These are phyloP conservation scores for Colletotrichum kahawae DNA, from an alignment of 2,329 filamentous ascomycete species.

Conservation along the genomic window DNA sequence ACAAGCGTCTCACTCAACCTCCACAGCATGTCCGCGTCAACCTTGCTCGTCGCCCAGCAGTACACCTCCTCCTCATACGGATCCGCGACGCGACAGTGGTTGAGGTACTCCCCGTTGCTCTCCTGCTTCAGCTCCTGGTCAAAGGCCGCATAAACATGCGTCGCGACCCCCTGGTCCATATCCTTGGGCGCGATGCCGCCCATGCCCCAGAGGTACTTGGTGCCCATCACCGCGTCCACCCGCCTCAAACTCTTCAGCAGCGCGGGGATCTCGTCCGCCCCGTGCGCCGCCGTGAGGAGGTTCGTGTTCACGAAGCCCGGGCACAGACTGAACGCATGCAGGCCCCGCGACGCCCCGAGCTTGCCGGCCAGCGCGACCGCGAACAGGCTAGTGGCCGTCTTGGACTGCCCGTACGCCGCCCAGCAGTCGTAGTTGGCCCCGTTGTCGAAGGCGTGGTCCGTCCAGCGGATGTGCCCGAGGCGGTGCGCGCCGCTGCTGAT, in stretches of 20 bases:
- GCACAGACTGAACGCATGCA: conserved; percentile 50
- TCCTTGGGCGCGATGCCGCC: not conserved
- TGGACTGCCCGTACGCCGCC: conserved; percentile 30
- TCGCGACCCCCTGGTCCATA: conserved; percentile 7
- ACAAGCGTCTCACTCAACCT: conserved; percentile 20
- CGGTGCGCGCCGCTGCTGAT: conserved; percentile 50
- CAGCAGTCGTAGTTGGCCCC: conserved; percentile 27
- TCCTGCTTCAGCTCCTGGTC: not conserved
- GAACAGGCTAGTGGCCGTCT: conserved; percentile 32
- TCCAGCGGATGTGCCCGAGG: conserved; percentile 44
- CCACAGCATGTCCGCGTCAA: conserved; percentile 19
- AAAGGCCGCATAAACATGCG: conserved; percentile 17
- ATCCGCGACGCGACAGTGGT: conserved; percentile 7
- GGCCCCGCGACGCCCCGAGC: conserved; percentile 31
- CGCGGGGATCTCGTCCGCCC: not conserved
- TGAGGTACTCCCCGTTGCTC: conserved; percentile 9
- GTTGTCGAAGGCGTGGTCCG: conserved; percentile 46
- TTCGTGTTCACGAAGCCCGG: conserved; percentile 59
- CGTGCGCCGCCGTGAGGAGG: not conserved
- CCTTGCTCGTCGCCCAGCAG: conserved; percentile 5
- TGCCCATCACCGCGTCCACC: conserved; percentile 1
- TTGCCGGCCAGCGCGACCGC: conserved; percentile 5
- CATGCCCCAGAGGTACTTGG: conserved; percentile 1
- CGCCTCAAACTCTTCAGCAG: not conserved
- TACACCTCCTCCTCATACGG: conserved; percentile 16